These are phyloP conservation scores for Pseudocercospora fijiensis DNA, from an alignment of 2,329 filamentous ascomycete species.

Conservation along the genomic window DNA sequence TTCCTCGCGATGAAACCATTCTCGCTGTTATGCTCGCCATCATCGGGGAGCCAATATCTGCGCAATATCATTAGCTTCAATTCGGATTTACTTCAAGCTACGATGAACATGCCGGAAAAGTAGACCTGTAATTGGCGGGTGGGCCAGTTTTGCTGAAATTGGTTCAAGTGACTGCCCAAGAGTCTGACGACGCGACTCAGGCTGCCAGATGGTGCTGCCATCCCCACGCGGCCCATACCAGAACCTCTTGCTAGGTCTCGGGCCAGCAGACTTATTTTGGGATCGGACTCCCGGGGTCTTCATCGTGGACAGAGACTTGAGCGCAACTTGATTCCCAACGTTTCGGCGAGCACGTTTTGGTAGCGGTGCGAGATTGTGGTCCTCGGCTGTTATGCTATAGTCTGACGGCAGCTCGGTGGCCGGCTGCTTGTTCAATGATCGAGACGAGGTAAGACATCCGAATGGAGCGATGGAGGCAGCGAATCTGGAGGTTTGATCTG, in stretches of 20 bases:
- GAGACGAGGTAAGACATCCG: too few species aligned
- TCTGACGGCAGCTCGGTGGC: too few species aligned
- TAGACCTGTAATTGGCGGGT: not conserved
- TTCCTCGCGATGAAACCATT: conserved; percentile 4
- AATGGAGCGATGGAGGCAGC: too few species aligned
- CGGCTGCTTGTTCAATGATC: too few species aligned
- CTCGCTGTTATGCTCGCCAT: not conserved
- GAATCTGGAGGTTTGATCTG: too few species aligned
- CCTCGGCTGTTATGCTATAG: too few species aligned
- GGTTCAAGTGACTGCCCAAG: not conserved
- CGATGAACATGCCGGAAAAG: not conserved
- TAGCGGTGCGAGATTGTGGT: too few species aligned
- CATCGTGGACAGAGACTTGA: too few species aligned
- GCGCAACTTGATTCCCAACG: too few species aligned
- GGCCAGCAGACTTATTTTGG: too few species aligned
- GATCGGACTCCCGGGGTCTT: too few species aligned
- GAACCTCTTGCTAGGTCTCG: not conserved
- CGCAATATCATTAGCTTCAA: not conserved
- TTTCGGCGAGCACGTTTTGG: too few species aligned
- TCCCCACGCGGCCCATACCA: not conserved
- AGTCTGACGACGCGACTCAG: not conserved
- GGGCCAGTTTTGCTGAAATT: not conserved
- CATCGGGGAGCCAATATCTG: not conserved
- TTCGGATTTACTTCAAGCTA: not conserved
- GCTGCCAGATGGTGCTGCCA: not conserved